phyloP scores from a whole-genome alignment of 805 yeast genomes.

The Ogataea minuta region DNA sequence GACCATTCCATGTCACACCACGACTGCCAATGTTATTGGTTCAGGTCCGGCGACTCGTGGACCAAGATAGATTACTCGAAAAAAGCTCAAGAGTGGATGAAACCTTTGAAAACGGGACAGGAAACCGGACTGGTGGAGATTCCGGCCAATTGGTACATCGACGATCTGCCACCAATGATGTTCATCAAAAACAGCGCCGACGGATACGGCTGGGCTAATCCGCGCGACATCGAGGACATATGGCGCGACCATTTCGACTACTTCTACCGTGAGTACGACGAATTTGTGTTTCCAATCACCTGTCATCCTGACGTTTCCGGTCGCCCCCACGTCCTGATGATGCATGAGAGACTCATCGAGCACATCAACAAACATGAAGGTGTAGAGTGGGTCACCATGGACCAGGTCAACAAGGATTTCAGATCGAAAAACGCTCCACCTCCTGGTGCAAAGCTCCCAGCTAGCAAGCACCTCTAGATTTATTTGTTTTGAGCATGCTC shows the following conservation, averaged over 20 bases:
- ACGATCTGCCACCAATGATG: constrained; percentile 41
- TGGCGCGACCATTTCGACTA: constrained; percentile 41
- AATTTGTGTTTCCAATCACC: constrained; percentile 38
- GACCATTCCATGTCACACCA: constrained; percentile 39
- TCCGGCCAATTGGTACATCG: constrained; percentile 39
- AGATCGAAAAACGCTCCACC: constrained; percentile 29
- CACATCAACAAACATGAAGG: constrained; percentile 38
- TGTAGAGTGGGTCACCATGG: constrained; percentile 41
- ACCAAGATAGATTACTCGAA: constrained; percentile 37
- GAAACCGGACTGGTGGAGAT: constrained; percentile 38
- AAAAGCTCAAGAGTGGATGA: constrained; percentile 38
- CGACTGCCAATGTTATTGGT: constrained; percentile 39
- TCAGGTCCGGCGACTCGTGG: constrained; percentile 37
- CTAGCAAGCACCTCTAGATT: constrained; percentile 22
- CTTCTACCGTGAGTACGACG: constrained; percentile 38
- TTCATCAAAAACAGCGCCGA: constrained; percentile 35
- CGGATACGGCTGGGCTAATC: constrained; percentile 36
- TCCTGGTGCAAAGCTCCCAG: constrained; percentile 32
- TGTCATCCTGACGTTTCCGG: constrained; percentile 40
- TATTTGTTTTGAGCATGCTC: constrained; percentile 26
- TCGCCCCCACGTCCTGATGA: constrained; percentile 35
- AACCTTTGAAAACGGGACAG: constrained; percentile 33
- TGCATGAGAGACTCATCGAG: constrained; percentile 39
- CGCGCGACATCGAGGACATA: constrained; percentile 37
- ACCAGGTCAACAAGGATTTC: constrained; percentile 34